Percentiles rank a stretch among this genome's conserved stretches.
Evolutionary conservation across 2,329 filamentous ascomycete species (phyloP).

Genomic region (Furcasterigmium furcatum): DNA sequence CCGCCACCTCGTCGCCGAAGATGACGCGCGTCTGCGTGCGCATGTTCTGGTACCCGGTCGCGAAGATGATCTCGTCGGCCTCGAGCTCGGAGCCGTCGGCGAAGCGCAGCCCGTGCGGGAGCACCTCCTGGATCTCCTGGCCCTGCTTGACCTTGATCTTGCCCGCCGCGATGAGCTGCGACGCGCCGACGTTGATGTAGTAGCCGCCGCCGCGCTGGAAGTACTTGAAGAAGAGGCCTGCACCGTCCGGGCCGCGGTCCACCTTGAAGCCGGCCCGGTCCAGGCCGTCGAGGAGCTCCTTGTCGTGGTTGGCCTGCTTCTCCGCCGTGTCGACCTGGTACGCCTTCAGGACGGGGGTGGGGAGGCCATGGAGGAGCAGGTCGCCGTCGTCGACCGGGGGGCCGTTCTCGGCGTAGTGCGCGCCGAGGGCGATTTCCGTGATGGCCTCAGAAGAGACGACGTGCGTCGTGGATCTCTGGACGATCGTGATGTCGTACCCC

Average conservation of each 20-base stretch:
- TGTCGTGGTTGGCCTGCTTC: constrained; percentile 29
- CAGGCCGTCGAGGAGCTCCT: constrained; percentile 38
- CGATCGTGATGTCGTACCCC: constrained; percentile 65
- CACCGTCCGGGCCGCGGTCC: constrained; percentile 53
- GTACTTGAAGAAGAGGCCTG: constrained; percentile 60
- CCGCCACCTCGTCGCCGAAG: constrained; percentile 59
- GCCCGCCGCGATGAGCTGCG: constrained; percentile 58
- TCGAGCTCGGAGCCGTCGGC: constrained; percentile 53
- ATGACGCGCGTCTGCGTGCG: constrained; percentile 56
- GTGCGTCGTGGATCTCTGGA: constrained; percentile 64
- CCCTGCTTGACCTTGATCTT: constrained; percentile 62
- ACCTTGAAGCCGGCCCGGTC: constrained; percentile 57
- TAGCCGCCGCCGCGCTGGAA: constrained; percentile 65
- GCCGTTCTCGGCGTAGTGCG: constrained; percentile 44
- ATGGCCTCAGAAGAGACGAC: constrained; percentile 57
- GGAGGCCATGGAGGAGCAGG: constrained; percentile 53
- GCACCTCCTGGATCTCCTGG: constrained; percentile 49
- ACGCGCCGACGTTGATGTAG: constrained; percentile 67
- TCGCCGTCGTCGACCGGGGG: constrained; percentile 67
- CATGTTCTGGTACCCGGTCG: constrained; percentile 69
- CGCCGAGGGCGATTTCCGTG: constrained; percentile 48
- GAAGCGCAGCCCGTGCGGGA: constrained; percentile 40
- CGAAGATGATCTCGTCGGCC: constrained; percentile 62
- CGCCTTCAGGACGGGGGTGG: constrained; percentile 57
- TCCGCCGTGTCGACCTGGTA: constrained; percentile 43